Percentiles rank a stretch among this genome's conserved stretches.
Evolutionary conservation across 768 basidiomycete genomes (phyloP).

Genomic region (Suillus brevipes): DNA sequence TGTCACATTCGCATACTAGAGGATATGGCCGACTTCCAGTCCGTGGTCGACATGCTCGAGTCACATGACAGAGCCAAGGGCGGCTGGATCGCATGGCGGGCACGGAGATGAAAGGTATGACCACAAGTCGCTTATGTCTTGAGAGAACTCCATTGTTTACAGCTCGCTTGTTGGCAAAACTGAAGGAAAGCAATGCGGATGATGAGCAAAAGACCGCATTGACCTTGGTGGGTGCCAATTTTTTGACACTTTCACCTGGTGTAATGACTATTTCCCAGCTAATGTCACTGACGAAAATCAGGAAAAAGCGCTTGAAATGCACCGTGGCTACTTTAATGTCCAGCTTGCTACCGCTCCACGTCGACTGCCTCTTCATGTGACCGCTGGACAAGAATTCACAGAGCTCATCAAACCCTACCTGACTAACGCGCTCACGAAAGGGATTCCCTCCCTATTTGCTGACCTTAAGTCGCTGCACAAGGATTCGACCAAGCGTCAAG

Average conservation of each 20-base stretch:
- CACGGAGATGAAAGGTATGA: conserved; percentile 65
- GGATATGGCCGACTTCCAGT: conserved; percentile 61
- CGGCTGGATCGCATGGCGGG: conserved; percentile 68
- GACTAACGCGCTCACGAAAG: conserved; percentile 67
- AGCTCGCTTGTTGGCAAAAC: conserved; percentile 80
- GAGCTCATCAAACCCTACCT: conserved; percentile 68
- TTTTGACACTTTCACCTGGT: background rate
- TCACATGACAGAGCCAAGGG: conserved; percentile 50
- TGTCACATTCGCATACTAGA: conserved; percentile 77
- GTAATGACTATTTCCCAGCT: conserved; percentile 27
- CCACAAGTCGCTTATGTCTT: background rate
- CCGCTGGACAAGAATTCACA: conserved; percentile 70
- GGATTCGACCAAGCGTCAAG: conserved; percentile 59
- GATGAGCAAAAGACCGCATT: conserved; percentile 36
- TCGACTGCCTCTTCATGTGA: conserved; percentile 71
- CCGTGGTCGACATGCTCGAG: conserved; percentile 66
- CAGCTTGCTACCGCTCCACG: conserved; percentile 68
- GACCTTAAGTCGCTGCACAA: conserved; percentile 86
- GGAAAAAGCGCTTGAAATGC: conserved; percentile 50
- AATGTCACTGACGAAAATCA: conserved; percentile 50
- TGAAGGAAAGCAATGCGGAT: conserved; percentile 25
- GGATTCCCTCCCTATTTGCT: conserved; percentile 90
- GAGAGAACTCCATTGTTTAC: conserved; percentile 10
- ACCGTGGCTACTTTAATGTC: conserved; percentile 65
- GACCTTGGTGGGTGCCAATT: conserved; percentile 59